phyloP scores from a whole-genome alignment of 2,329 filamentous ascomycete genomes.

The Bipolaris gigantea region DNA sequence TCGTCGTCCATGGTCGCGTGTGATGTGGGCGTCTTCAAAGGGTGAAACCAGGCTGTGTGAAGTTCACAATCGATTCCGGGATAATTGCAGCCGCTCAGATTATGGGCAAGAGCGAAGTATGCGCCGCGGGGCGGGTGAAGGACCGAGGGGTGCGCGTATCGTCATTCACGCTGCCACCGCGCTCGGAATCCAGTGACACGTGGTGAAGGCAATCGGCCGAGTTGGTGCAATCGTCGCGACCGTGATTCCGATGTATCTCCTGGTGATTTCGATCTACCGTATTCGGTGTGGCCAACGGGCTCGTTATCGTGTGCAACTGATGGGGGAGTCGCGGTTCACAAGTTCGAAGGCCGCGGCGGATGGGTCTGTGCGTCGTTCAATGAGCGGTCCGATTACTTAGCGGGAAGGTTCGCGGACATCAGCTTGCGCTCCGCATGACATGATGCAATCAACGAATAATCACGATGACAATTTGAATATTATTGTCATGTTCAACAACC shows the following conservation, averaged over 20 bases:
- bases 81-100: slow-evolving; percentile 4
- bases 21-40: slow-evolving; percentile 4
- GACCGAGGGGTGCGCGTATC: slow-evolving; percentile 19
- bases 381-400: not conserved
- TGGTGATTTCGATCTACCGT: not conserved
- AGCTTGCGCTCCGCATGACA: not conserved
- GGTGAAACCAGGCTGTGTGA: not conserved
- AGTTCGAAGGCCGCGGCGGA: slow-evolving; percentile 9
- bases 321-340: slow-evolving; percentile 12
- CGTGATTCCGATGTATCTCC: not conserved
- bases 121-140: slow-evolving; percentile 20
- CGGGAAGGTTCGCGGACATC: not conserved
- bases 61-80: not conserved
- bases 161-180: slow-evolving; percentile 26
- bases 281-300: slow-evolving; percentile 21
- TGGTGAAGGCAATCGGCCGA: not conserved
- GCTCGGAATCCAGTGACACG: slow-evolving; percentile 4
- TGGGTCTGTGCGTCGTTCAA: slow-evolving; percentile 11
- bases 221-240: not conserved
- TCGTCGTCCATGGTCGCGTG: slow-evolving; percentile 33
- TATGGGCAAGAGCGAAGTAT: slow-evolving; percentile 14
- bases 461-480: not conserved
- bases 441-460: not conserved
- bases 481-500: not conserved
- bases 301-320: slow-evolving; percentile 25